Conservation (phyloP, 257 asterid species). For the Anisodus acutangulus region DNA sequence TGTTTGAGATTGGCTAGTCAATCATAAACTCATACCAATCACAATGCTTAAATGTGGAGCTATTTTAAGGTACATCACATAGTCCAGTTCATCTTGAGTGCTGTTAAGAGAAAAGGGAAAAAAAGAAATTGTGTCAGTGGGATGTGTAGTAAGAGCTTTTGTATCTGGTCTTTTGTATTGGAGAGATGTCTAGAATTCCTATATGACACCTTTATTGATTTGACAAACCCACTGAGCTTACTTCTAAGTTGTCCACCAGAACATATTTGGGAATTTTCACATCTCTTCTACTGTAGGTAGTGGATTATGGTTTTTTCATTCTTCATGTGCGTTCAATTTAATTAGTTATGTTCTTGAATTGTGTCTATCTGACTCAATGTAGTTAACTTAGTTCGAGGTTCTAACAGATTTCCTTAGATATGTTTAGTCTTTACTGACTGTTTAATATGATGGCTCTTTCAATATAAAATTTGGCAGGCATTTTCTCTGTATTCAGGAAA, state of each 20-base stretch:
- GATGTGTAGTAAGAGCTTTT: background rate
- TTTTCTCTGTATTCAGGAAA: conserved; percentile 10
- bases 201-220: background rate
- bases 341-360: background rate
- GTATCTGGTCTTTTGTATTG: background rate
- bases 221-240: background rate
- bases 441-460: conserved; percentile 2
- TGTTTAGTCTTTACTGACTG: background rate
- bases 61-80: conserved; percentile 12
- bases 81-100: conserved; percentile 9
- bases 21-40: conserved; percentile 7
- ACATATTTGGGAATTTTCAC: conserved; percentile 14
- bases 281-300: background rate
- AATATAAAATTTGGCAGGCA: background rate
- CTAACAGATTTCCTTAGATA: conserved; percentile 14
- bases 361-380: background rate
- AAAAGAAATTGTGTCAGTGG: conserved; percentile 16
- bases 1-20: background rate
- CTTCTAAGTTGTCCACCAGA: conserved; percentile 17
- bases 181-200: conserved; percentile 19
- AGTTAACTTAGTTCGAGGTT: background rate
- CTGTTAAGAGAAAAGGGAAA: conserved; percentile 21
- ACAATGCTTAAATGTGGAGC: background rate
- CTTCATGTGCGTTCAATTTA: background rate
- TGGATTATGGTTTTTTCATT: background rate